Percentiles rank a stretch among this genome's conserved stretches.
Conservation (phyloP, 1,284 basidiomycete species). For the Tremellales sp. region DNA sequence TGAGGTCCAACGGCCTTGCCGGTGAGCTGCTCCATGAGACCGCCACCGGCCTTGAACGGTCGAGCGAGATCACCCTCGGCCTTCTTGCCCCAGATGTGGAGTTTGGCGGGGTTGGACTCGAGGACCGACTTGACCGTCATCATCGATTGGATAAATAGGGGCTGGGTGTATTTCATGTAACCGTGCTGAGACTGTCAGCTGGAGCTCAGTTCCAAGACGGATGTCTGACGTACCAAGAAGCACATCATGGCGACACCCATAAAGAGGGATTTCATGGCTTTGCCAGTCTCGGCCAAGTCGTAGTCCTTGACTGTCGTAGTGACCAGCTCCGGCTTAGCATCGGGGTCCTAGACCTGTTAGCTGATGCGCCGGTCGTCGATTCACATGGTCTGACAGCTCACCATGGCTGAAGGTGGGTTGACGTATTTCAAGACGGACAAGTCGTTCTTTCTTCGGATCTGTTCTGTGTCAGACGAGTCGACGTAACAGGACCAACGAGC, state of each 20-base stretch:
- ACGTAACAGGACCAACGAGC: neutral
- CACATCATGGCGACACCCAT: conserved; percentile 81
- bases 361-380: neutral
- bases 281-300: conserved; percentile 79
- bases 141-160: conserved; percentile 82
- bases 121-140: conserved; percentile 84
- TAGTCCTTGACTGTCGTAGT: conserved; percentile 94
- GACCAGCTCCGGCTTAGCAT: conserved; percentile 70
- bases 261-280: conserved; percentile 73
- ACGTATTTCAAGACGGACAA: conserved; percentile 88
- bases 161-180: conserved; percentile 82
- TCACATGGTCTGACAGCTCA: conserved; percentile 12
- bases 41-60: conserved; percentile 71
- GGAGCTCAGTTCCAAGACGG: neutral
- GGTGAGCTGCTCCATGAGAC: conserved; percentile 60
- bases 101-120: conserved; percentile 75
- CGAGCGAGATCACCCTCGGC: conserved; percentile 84
- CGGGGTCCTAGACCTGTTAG: conserved; percentile 53
- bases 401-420: conserved; percentile 51
- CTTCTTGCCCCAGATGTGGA: conserved; percentile 70
- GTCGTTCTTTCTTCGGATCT: conserved; percentile 95
- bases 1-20: conserved; percentile 58
- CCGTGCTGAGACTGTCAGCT: conserved; percentile 54
- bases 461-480: conserved; percentile 5
- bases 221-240: conserved; percentile 56